Evolutionary conservation across 2,329 filamentous ascomycete genomes (phyloP).

Genomic region (Venturia asperata): DNA sequence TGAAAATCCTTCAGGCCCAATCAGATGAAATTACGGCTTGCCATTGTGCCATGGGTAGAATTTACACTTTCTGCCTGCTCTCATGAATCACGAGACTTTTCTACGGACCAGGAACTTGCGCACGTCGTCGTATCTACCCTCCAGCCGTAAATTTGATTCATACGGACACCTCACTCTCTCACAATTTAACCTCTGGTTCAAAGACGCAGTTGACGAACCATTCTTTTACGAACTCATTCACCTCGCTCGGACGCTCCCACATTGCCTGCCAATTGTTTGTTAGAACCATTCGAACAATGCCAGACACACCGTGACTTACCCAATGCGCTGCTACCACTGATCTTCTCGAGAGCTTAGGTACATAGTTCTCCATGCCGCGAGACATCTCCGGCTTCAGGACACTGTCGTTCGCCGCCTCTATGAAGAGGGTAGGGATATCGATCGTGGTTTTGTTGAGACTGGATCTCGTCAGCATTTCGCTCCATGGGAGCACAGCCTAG

Average conservation of each 20-base stretch:
- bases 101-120: neutral
- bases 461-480: neutral
- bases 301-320: constrained; percentile 31
- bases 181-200: constrained; percentile 41
- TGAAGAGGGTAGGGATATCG: constrained; percentile 57
- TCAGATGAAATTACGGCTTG: neutral
- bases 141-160: too few relatives aligned
- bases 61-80: neutral
- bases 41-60: neutral
- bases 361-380: constrained; percentile 59
- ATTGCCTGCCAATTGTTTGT: constrained; percentile 43
- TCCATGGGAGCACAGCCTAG: neutral
- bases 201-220: constrained; percentile 58
- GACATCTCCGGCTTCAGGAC: constrained; percentile 69
- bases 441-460: constrained; percentile 28
- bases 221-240: constrained; percentile 60
- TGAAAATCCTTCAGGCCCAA: neutral
- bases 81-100: neutral
- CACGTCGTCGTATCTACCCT: too few relatives aligned
- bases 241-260: constrained; percentile 61
- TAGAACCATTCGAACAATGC: neutral
- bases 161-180: constrained; percentile 14
- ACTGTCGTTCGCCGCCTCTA: constrained; percentile 62
- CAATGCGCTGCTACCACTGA: constrained; percentile 72
- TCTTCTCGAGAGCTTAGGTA: constrained; percentile 56